Conservation (phyloP, 164 flowering plant genomes). For the Paratinospora sagittata region DNA sequence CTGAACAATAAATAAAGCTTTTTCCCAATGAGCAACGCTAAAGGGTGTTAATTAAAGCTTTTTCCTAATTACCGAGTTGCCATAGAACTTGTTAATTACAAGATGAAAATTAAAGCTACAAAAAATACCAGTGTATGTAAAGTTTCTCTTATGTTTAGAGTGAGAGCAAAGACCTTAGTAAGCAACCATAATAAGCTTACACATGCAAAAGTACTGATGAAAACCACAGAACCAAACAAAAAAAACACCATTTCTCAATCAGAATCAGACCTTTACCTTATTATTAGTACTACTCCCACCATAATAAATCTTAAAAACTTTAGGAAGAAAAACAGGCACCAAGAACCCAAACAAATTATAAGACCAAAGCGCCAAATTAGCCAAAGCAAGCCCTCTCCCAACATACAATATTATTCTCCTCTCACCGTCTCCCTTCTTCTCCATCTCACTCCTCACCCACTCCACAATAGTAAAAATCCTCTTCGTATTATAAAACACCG, state of each 20-base stretch:
- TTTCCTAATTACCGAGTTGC: too few relatives aligned
- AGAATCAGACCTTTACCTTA: constrained; percentile 24
- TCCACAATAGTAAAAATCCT: constrained; percentile 50
- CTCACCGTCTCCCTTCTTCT: constrained; percentile 31
- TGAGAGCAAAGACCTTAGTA: too few relatives aligned
- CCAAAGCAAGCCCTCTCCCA: constrained; percentile 58
- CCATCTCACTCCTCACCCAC: constrained; percentile 57
- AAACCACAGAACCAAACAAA: too few relatives aligned
- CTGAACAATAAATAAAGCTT: too few relatives aligned
- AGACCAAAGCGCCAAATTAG: constrained; percentile 62
- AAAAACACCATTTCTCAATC: not conserved
- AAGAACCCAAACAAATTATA: constrained; percentile 74
- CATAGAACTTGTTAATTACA: too few relatives aligned
- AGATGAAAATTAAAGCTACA: too few relatives aligned
- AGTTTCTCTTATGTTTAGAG: too few relatives aligned
- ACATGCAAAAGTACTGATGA: too few relatives aligned
- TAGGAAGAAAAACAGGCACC: constrained; percentile 71
- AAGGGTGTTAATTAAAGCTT: too few relatives aligned
- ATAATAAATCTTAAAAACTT: constrained; percentile 51
- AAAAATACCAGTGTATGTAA: too few relatives aligned
- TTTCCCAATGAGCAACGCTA: too few relatives aligned
- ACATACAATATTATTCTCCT: constrained; percentile 28
- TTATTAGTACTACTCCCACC: not conserved
- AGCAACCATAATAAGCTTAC: too few relatives aligned
- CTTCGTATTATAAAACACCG: constrained; percentile 55